Evolutionary conservation across 1,284 basidiomycete species (phyloP), one percentile per base, ranked within the genome.

Genomic region (Cutaneotrichosporon sp.): DNA sequence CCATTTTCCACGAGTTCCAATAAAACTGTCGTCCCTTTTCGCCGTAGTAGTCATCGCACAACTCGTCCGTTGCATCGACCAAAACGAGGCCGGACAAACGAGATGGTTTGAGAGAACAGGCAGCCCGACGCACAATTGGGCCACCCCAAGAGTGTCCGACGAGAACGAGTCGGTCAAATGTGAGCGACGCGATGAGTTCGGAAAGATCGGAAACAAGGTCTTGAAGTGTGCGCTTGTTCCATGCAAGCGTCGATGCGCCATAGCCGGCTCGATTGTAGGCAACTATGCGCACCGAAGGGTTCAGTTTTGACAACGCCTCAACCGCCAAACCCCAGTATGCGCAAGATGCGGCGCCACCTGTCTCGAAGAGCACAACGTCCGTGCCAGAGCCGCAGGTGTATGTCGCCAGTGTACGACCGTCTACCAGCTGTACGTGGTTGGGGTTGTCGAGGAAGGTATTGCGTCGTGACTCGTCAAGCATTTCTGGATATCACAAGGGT

Each of bases 251-350:
- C 0, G 33, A 37, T 8, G 3, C 4, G 22, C 51, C 51, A 23
- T 52, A 52, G 10, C 51, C 51, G 4, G 51, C 45, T 2, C 51
- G 45, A 39, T 52, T 45, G 51, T 52, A 52, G 8, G 38, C 33
- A 2, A 52, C 44, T 8, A 47, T 42, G 14, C 37, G 38, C 3
- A 48, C 37, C 3, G 38, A 14, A 3, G 26, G 33, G 2, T 21
- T 33, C 12, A 36, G 15, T 4, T 37, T 14, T 12, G 38, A 30
- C 13, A 52, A 22, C 8, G 21, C 38, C 20, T 52, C 45, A 8
- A 47, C 45, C 1, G 34, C 37, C 3, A n/a, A 18, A 21, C 51
- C 51, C 51, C 51, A 52, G 34, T 39, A 41, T 14, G 51, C 38
- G 12, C 33, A 45, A 1, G 37, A 39, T 14, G 45, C 22, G 0